Conservation (phyloP, 768 basidiomycete genomes). For the Aureoboletus auriporus region DNA sequence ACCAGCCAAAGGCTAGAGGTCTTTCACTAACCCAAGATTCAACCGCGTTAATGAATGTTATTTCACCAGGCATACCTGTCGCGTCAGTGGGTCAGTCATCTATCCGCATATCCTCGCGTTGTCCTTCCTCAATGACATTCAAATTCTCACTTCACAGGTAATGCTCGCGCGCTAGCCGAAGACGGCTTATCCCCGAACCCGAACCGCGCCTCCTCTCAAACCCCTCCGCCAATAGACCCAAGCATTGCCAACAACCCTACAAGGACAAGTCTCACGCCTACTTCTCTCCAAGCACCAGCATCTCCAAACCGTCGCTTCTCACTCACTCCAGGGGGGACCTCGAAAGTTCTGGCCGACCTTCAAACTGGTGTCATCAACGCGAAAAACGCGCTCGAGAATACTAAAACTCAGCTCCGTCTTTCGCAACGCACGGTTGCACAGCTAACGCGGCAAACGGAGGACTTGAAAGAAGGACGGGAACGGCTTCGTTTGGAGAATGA, state of each 20-base stretch:
- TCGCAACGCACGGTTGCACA: conserved; percentile 83
- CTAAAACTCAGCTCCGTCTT: conserved; percentile 74
- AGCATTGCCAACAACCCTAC: conserved; percentile 23
- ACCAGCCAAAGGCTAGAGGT: conserved; percentile 16
- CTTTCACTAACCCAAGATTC: conserved; percentile 17
- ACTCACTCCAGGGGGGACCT: conserved; percentile 74
- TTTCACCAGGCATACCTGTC: conserved; percentile 64
- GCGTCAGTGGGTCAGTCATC: conserved; percentile 66
- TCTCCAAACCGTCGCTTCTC: conserved; percentile 55
- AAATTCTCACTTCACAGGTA: conserved; percentile 46
- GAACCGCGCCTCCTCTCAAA: conserved; percentile 29
- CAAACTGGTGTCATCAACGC: conserved; percentile 81
- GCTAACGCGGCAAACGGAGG: conserved; percentile 81
- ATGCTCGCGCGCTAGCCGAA: conserved; percentile 80
- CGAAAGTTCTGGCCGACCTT: conserved; percentile 83
- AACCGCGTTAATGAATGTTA: conserved; percentile 20
- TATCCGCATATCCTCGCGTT: neutral
- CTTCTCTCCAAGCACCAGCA: conserved; percentile 40
- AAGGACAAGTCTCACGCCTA: conserved; percentile 32
- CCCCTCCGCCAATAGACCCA: conserved; percentile 35
- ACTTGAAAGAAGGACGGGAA: conserved; percentile 84
- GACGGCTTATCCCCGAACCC: conserved; percentile 46
- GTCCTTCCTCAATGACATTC: conserved; percentile 17
- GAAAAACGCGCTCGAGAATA: conserved; percentile 79
- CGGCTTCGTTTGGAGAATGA: conserved; percentile 82